Evolutionary conservation across 2,329 filamentous ascomycete species (phyloP).

Genomic region (Microcyclosporella mali): DNA sequence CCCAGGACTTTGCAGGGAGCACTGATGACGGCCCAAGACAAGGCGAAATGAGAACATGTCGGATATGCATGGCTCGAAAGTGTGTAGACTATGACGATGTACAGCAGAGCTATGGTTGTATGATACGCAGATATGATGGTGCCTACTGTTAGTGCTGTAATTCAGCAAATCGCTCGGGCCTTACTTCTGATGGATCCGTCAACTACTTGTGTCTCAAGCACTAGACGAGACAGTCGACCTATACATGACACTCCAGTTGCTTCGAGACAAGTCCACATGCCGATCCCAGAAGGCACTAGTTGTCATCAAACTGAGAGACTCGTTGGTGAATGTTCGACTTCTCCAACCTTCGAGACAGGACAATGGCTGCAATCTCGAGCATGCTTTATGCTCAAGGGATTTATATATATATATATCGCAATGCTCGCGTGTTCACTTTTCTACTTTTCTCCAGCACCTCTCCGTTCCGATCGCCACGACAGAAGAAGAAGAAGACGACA

Average conservation of each 20-base stretch:
- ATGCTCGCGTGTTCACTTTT: too few species aligned
- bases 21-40: conserved; percentile 5
- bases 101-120: too few species aligned
- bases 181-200: too few species aligned
- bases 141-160: too few species aligned
- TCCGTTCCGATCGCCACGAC: too few species aligned
- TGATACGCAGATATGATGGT: too few species aligned
- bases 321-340: not conserved
- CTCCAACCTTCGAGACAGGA: conserved; percentile 1
- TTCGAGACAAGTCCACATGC: too few species aligned
- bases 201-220: too few species aligned
- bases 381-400: not conserved
- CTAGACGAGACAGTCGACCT: not conserved
- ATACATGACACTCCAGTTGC: not conserved
- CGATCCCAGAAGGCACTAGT: not conserved
- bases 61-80: conserved; percentile 1
- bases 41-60: not conserved
- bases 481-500: too few species aligned
- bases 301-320: not conserved
- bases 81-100: conserved; percentile 1
- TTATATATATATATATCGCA: not conserved
- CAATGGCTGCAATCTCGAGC: too few species aligned
- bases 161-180: too few species aligned
- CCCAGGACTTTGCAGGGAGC: conserved; percentile 15
- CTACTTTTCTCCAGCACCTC: too few species aligned